phyloP scores from a whole-genome alignment of 2,329 filamentous ascomycete genomes.

The Cordyceps farinosa region DNA sequence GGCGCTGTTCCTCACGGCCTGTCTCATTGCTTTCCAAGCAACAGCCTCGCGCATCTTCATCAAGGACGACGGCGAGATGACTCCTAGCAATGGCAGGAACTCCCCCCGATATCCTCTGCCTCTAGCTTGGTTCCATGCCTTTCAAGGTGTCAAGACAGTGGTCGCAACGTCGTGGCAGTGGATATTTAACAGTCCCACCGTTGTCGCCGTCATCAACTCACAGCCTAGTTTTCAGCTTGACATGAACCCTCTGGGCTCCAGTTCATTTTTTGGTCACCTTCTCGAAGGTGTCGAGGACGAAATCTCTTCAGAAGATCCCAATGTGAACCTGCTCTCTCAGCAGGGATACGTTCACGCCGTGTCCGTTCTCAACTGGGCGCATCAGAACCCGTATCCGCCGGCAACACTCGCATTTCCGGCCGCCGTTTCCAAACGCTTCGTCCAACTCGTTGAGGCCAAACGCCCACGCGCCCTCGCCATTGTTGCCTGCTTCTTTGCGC shows the following conservation, averaged over 20 bases:
- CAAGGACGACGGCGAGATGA: conserved; percentile 48
- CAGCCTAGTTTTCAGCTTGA: conserved; percentile 61
- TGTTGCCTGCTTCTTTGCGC: conserved; percentile 63
- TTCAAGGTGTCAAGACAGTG: conserved; percentile 63
- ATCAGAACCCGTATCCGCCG: conserved; percentile 55
- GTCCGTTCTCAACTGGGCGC: conserved; percentile 64
- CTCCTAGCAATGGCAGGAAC: conserved; percentile 31
- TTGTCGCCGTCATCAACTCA: conserved; percentile 60
- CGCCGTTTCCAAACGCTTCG: conserved; percentile 58
- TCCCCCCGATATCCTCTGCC: conserved; percentile 54
- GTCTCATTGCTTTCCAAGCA: conserved; percentile 65
- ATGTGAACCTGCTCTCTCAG: conserved; percentile 30
- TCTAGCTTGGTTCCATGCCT: conserved; percentile 63
- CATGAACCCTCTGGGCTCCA: conserved; percentile 46
- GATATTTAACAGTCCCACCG: conserved; percentile 54
- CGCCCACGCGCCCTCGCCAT: conserved; percentile 61
- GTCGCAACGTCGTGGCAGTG: conserved; percentile 63
- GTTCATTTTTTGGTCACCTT: conserved; percentile 59
- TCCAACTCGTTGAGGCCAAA: conserved; percentile 56
- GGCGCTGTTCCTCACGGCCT: conserved; percentile 58
- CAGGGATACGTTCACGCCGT: conserved; percentile 62
- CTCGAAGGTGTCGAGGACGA: conserved; percentile 57
- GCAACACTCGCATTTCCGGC: conserved; percentile 62
- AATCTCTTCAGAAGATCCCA: conserved; percentile 36
- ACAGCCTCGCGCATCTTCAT: conserved; percentile 60